phyloP scores from a whole-genome alignment of 2,329 filamentous ascomycete genomes.

The Cordyceps sp. region DNA sequence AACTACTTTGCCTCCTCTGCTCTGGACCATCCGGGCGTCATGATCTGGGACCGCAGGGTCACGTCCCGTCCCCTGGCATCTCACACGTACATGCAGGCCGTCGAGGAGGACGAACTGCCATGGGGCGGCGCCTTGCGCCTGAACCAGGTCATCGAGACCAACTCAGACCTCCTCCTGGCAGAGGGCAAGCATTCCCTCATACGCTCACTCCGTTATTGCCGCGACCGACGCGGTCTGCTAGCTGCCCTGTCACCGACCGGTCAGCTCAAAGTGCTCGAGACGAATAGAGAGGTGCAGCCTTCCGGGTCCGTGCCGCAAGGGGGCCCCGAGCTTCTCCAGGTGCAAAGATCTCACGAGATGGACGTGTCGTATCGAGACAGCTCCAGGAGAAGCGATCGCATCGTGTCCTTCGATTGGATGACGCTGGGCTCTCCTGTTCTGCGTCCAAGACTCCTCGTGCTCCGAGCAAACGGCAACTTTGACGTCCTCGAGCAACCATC shows the following conservation, averaged over 20 bases:
- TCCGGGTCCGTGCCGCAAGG: slow-evolving; percentile 18
- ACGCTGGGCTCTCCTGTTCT: slow-evolving; percentile 38
- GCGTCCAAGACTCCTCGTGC: slow-evolving; percentile 39
- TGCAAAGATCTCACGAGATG: slow-evolving; percentile 43
- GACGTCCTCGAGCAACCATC: slow-evolving; percentile 46
- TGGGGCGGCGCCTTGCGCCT: slow-evolving; percentile 46
- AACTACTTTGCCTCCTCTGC: slow-evolving; percentile 77
- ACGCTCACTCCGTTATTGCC: slow-evolving; percentile 44
- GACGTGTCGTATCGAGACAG: slow-evolving; percentile 39
- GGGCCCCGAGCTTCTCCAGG: slow-evolving; percentile 41
- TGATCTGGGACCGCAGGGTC: slow-evolving; percentile 65
- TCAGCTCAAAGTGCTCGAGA: slow-evolving; percentile 45
- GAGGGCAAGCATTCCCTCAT: slow-evolving; percentile 45
- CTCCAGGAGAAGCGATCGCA: slow-evolving; percentile 37
- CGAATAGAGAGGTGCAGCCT: slow-evolving; percentile 34
- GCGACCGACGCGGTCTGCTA: slow-evolving; percentile 43
- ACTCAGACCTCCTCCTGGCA: slow-evolving; percentile 28
- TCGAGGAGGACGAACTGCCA: slow-evolving; percentile 43
- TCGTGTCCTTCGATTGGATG: slow-evolving; percentile 54
- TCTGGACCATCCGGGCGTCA: slow-evolving; percentile 55
- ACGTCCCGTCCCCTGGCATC: slow-evolving; percentile 34
- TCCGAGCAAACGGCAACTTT: slow-evolving; percentile 43
- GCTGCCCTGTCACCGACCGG: slow-evolving; percentile 46
- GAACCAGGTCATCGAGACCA: slow-evolving; percentile 38
- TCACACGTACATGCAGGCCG: slow-evolving; percentile 35